These are phyloP conservation scores for Candida anglica DNA, from an alignment of 805 yeast genomes.

Conservation along the genomic window DNA sequence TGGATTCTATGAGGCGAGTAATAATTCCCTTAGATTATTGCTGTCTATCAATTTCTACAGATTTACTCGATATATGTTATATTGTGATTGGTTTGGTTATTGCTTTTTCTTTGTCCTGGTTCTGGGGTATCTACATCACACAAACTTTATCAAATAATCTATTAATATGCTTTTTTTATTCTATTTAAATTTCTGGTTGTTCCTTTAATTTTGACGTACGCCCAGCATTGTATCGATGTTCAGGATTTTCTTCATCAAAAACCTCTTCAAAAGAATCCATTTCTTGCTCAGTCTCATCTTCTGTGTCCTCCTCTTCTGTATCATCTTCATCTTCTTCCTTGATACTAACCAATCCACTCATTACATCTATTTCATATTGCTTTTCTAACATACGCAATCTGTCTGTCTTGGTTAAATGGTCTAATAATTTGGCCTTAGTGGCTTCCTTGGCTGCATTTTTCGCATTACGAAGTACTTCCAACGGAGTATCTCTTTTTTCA, in stretches of 20 bases:
- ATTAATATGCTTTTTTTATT: too few species aligned
- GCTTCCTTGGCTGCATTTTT: background rate
- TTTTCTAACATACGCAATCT: too few species aligned
- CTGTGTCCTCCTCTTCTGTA: slow-evolving; percentile 1
- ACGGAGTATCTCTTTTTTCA: background rate
- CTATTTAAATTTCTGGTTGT: too few species aligned
- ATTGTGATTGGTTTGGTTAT: too few species aligned
- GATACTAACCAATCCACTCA: background rate
- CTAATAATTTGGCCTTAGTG: background rate
- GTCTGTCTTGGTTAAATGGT: slow-evolving; percentile 1
- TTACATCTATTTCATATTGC: background rate
- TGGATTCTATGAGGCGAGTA: too few species aligned
- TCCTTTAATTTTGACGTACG: background rate
- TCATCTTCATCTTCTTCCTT: slow-evolving; percentile 1
- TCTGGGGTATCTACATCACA: too few species aligned
- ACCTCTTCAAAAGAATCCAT: background rate
- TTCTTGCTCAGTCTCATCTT: background rate
- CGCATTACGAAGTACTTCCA: too few species aligned
- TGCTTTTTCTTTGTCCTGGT: too few species aligned
- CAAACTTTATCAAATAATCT: too few species aligned
- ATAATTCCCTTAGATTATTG: too few species aligned
- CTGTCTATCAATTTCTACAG: too few species aligned
- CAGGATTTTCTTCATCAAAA: background rate
- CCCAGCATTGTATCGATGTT: slow-evolving; percentile 1
- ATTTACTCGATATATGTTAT: too few species aligned